Evolutionary conservation across 768 basidiomycete species (phyloP), one percentile per base, ranked within the genome.

Genomic region (Suillus alpinus): DNA sequence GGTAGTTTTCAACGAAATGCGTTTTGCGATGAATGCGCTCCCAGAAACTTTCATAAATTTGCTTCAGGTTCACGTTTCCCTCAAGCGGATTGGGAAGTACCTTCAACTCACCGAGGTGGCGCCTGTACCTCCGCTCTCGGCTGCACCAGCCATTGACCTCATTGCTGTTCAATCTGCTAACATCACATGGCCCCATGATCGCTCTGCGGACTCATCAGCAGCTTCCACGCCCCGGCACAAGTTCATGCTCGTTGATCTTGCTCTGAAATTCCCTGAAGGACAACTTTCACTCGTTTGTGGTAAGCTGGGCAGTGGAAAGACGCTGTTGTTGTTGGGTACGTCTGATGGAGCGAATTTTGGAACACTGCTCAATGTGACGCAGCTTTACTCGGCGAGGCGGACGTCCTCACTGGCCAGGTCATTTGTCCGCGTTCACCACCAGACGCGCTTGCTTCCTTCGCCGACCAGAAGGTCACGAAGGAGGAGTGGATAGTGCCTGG

Each of bases 41-140:
- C 95, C 95, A 0, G 94, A 95, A 72, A 94, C 92, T 0, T 87
- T 95, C 68, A 93, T 97, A 72, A 92, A 93, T 67, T 81, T 92
- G 77, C 79, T 96, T 7, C 94, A 97, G 77, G 89, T 86, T 57
- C 80, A 91, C 50, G 92, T 97, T 16, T 95, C 93, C 12, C 78
- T 95, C 55, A 86, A 90, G 18, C 91, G 95, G 56, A 95, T 97
- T 62, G 94, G 95, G 70, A 94, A 92, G 67, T 97, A 95, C 72
- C 82, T 97, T 29, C 76, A 84, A 52, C 81, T 83, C 9, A 82
- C 83, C 1, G 95, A 98, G 73, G 86, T 97, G 16, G 71, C 80
- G 1, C 72, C 80, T 1, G 86, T 91, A 12, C 81, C 79, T 4
- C 86, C 86, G 3, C 72, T 91, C 8, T 72, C 78, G 23, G 71